Base-by-base conservation (phyloP, 1,139 yeast genomes). In the Blastobotrys capitulatus region DNA sequence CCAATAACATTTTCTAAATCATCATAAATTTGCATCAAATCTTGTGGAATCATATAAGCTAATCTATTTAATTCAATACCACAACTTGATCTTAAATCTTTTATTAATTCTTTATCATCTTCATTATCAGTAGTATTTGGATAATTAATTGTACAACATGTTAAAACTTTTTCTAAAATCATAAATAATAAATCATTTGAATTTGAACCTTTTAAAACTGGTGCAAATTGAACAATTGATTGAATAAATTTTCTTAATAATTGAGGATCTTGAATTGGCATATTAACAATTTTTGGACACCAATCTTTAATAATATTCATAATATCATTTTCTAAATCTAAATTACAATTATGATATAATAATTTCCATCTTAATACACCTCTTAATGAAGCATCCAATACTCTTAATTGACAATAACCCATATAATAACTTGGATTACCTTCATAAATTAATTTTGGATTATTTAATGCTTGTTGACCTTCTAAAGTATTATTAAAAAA, bases 351-450 rank as follows among this genome's bases (percentile, higher is more conserved):
- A 22, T 72, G 75, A 61, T 88, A 89, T 96, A 97, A 90, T 27
- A 89, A 83, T 60, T 89, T 82, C 97, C 98, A 92, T 61, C 99
- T 78, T n/a, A 94, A 82, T 36, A 94, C 84, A 37, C 98, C 98
- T 54, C 96, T 78, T 29, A 92, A 79, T 57, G 95, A 84, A 39
- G 95, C 85, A 66, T 92, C 98, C 37, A 89, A 87, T 26, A 89
- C 80, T 62, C 83, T 83, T 56, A 92, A 82, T 62, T 90, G 97
- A 0, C 96, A 79, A 50, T 83, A 78, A 0, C 95, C 94, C 55
- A 80, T 77, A 49, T 86, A 78, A 61, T 81, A 86, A 3, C 92
- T 82, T 42, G 86, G 80, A 15, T 84, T 80, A 51, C 80, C 90
- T 4, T 74, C 72, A 52, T 76, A 74, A 46, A 74, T 76, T 51